Base-by-base conservation (phyloP, 2,329 filamentous ascomycete species). In the Fusarium albidum region DNA sequence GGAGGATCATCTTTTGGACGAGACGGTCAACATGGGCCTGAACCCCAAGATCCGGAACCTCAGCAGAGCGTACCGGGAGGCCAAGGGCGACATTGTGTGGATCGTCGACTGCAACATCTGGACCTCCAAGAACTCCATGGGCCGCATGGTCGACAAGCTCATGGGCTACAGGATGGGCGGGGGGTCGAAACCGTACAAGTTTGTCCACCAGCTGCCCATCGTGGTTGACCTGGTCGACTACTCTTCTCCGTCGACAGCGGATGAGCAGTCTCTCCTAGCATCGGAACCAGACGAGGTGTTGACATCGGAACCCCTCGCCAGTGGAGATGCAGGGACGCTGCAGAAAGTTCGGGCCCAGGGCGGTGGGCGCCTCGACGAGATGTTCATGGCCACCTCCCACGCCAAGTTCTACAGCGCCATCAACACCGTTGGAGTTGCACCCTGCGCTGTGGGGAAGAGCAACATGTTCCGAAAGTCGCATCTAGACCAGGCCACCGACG, bases 31-130 rank as follows among this genome's bases (percentile, higher is more conserved):
- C 50, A 81, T 98, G 50, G 96, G 96, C 0, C 95, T 95, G 2
- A 99, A 99, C 68, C 95, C 95, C n/a, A 99, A 99, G 78, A 96
- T 99, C 65, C 83, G 95, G 43, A 99, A 99, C 71, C 91, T 98
- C 80, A 97, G 93, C 71, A 85, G 92, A 35, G 93, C 92, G 3
- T 99, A 97, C 70, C 80, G 92, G 25, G 93, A 98, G 69, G 91
- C 92, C 2, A 88, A 88, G 59, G 89, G 90, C 2, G 92, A 97
- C 69, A 82, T 98, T 21, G 81, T 99, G 17, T 99, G 95, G 95
- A 88, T 97, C 43, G 83, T 96, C 15, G 95, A 99, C 75, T 97
- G 93, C 77, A 99, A 99, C 68, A 87, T 99, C 44, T 99, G 96
- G 95, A 82, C 97, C 29, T 86, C 86, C 6, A 85, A 79, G 35